A percentile compares a stretch with the other conserved stretches of the same genome.
Evolutionary conservation across 2,329 filamentous ascomycete genomes (phyloP).

Genomic region (Venturia carpophila): DNA sequence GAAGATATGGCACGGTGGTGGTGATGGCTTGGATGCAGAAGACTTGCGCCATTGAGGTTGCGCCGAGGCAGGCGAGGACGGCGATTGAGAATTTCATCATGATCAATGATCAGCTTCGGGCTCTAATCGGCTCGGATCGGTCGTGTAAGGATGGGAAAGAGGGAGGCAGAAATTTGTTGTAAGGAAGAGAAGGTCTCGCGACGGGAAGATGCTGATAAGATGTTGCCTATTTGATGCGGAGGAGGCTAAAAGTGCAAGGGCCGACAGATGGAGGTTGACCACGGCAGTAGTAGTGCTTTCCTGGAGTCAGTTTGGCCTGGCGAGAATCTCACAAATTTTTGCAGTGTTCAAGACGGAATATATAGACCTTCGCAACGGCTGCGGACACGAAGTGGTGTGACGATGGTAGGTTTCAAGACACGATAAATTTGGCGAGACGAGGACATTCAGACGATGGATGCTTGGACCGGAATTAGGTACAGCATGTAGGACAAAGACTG

Average conservation of each 20-base stretch:
- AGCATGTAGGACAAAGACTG: background rate
- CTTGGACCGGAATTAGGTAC: background rate
- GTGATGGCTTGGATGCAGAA: conserved; percentile 14
- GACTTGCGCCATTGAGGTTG: background rate
- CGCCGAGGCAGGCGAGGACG: background rate
- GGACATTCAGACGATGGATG: background rate
- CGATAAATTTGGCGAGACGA: background rate
- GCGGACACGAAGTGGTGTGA: background rate
- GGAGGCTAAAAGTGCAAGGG: background rate
- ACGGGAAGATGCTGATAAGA: background rate
- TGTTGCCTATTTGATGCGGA: conserved; percentile 1
- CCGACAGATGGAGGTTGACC: background rate
- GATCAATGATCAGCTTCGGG: background rate
- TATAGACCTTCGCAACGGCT: background rate
- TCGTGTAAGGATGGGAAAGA: background rate
- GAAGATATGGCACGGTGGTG: background rate
- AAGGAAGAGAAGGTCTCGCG: background rate
- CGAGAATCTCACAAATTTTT: background rate
- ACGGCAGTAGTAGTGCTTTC: background rate
- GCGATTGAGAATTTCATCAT: background rate
- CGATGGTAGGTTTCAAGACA: background rate
- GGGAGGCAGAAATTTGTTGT: conserved; percentile 6
- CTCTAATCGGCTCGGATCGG: background rate
- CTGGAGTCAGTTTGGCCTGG: background rate
- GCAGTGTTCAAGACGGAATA: background rate